A percentile compares a stretch with the other conserved stretches of the same genome.
These are phyloP conservation scores for Colletotrichum sp. DNA, from an alignment of 2,329 filamentous ascomycete genomes.

Conservation along the genomic window DNA sequence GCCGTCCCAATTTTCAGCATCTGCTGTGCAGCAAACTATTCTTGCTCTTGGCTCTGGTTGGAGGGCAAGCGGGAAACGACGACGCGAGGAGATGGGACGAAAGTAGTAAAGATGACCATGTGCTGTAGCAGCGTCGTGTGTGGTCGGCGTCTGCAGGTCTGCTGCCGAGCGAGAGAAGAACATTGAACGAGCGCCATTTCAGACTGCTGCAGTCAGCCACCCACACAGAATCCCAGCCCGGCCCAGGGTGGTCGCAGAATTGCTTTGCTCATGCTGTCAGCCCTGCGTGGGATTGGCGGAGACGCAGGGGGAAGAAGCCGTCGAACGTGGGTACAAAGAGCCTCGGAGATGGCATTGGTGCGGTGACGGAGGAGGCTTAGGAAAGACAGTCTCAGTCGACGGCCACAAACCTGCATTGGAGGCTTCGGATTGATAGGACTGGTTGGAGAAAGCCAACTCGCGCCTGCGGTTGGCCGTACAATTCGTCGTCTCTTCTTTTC, in stretches of 20 bases:
- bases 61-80: neutral
- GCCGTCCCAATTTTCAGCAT: neutral
- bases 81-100: neutral
- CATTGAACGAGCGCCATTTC: neutral
- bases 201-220: neutral
- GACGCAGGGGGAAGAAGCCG: neutral
- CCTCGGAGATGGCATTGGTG: constrained; percentile 1
- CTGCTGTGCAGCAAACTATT: neutral
- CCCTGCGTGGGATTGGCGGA: constrained; percentile 14
- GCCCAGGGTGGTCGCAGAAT: neutral
- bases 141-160: neutral
- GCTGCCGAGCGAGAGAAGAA: neutral
- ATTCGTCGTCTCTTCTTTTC: neutral
- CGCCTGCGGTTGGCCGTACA: neutral
- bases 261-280: constrained; percentile 7
- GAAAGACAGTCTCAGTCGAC: neutral
- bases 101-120: neutral
- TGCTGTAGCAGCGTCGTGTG: neutral
- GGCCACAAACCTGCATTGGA: neutral
- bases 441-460: neutral
- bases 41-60: constrained; percentile 4
- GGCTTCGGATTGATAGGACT: neutral
- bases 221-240: neutral
- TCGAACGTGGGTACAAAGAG: neutral
- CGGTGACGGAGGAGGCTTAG: neutral